Percentiles rank a stretch among this genome's conserved stretches.
These are phyloP conservation scores for Pisolithus marmoratus DNA, from an alignment of 768 basidiomycete species.

Conservation along the genomic window DNA sequence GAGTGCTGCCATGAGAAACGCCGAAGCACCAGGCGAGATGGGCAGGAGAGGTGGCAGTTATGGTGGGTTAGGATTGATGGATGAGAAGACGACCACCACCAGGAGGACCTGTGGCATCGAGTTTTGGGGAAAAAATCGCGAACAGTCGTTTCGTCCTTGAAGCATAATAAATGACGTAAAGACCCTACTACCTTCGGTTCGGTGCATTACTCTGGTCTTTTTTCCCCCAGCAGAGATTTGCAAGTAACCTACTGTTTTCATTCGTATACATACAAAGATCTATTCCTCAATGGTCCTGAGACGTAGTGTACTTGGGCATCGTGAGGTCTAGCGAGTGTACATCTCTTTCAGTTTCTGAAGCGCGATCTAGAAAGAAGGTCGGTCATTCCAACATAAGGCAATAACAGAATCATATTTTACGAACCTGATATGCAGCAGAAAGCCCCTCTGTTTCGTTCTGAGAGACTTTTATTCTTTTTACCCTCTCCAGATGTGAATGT, in stretches of 20 bases:
- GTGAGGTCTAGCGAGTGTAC: conserved; percentile 14
- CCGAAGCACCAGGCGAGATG: conserved; percentile 41
- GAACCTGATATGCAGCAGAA: conserved; percentile 62
- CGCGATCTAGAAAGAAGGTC: conserved; percentile 18
- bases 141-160: too few relatives aligned
- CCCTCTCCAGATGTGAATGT: conserved; percentile 60
- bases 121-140: too few relatives aligned
- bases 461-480: conserved; percentile 60
- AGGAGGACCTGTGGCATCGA: too few relatives aligned
- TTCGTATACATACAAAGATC: too few relatives aligned
- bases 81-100: too few relatives aligned
- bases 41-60: conserved; percentile 36
- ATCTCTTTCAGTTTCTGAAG: conserved; percentile 22
- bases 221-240: too few relatives aligned
- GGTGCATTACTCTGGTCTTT: too few relatives aligned
- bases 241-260: too few relatives aligned
- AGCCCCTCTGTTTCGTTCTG: conserved; percentile 57
- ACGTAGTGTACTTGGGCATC: too few relatives aligned
- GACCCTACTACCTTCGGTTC: too few relatives aligned
- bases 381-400: background rate
- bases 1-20: conserved; percentile 26
- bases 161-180: too few relatives aligned
- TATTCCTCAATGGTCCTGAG: too few relatives aligned
- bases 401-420: conserved; percentile 3
- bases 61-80: conserved; percentile 28